A percentile compares a stretch with the other conserved stretches of the same genome.
Evolutionary conservation across 345 rosid genomes (phyloP).

Genomic region (Eucalyptus regnans): DNA sequence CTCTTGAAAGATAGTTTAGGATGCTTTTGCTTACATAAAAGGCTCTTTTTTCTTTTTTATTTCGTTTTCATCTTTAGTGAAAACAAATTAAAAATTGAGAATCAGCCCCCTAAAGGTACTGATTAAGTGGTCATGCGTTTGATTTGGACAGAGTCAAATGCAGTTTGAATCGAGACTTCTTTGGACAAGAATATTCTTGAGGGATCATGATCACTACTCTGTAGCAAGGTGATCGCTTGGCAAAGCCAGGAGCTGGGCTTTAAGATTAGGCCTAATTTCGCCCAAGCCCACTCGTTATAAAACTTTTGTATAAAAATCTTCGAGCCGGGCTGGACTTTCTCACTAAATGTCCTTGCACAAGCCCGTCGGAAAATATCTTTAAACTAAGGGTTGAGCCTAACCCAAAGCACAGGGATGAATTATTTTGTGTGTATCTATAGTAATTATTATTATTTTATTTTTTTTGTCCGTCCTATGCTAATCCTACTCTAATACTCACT

Average conservation of each 20-base stretch:
- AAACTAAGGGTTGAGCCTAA: background rate
- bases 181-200: background rate
- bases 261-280: background rate
- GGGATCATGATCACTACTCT: background rate
- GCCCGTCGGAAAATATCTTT: background rate
- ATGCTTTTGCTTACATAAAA: background rate
- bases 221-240: background rate
- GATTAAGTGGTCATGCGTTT: background rate
- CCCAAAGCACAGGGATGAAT: rapidly evolving
- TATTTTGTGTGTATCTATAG: background rate
- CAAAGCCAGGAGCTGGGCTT: background rate
- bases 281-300: background rate
- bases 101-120: background rate
- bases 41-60: background rate
- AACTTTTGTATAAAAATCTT: background rate
- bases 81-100: background rate
- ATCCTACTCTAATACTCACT: too few species aligned
- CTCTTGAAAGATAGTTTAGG: background rate
- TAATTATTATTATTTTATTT: too few species aligned
- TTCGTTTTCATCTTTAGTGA: background rate
- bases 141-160: background rate
- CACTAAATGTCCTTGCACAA: background rate
- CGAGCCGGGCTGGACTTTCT: background rate
- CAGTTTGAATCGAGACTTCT: background rate
- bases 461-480: too few species aligned